Evolutionary conservation across 768 basidiomycete genomes (phyloP).

Genomic region (Naganishia kalamii): DNA sequence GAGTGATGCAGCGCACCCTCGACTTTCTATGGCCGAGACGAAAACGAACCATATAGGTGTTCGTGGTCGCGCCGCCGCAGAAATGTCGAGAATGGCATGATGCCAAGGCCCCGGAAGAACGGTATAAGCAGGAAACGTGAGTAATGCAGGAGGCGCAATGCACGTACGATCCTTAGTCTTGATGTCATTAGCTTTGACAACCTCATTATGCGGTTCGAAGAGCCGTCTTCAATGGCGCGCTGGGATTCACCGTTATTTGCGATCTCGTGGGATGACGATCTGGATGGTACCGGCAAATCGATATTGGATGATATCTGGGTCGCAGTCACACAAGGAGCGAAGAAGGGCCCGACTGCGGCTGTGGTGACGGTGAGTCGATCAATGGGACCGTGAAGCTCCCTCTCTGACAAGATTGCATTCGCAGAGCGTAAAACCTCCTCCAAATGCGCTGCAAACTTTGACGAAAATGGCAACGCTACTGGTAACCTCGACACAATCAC

Average conservation of each 20-base stretch:
- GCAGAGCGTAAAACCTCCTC: slow-evolving; percentile 73
- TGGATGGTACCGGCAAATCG: slow-evolving; percentile 49
- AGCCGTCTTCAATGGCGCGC: slow-evolving; percentile 95
- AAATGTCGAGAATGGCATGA: slow-evolving; percentile 72
- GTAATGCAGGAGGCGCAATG: slow-evolving; percentile 32
- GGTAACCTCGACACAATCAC: slow-evolving; percentile 64
- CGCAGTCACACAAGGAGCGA: slow-evolving; percentile 66
- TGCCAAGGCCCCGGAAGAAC: slow-evolving; percentile 50
- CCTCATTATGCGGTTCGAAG: slow-evolving; percentile 81
- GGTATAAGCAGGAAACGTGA: slow-evolving; percentile 70
- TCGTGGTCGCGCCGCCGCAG: slow-evolving; percentile 55
- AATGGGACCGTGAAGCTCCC: neutral
- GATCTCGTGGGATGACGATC: slow-evolving; percentile 65
- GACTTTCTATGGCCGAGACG: neutral
- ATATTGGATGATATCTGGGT: slow-evolving; percentile 65
- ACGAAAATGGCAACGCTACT: slow-evolving; percentile 68
- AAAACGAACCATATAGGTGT: slow-evolving; percentile 37
- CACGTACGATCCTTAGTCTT: neutral
- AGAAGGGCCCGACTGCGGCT: slow-evolving; percentile 83
- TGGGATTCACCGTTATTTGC: slow-evolving; percentile 97
- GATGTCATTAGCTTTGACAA: slow-evolving; percentile 63
- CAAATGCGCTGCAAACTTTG: slow-evolving; percentile 78
- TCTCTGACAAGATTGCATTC: neutral
- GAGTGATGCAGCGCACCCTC: slow-evolving; percentile 34
- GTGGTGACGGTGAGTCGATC: slow-evolving; percentile 59